phyloP scores from a whole-genome alignment of 2,329 filamentous ascomycete species.

The Plectosphaerella plurivora region DNA sequence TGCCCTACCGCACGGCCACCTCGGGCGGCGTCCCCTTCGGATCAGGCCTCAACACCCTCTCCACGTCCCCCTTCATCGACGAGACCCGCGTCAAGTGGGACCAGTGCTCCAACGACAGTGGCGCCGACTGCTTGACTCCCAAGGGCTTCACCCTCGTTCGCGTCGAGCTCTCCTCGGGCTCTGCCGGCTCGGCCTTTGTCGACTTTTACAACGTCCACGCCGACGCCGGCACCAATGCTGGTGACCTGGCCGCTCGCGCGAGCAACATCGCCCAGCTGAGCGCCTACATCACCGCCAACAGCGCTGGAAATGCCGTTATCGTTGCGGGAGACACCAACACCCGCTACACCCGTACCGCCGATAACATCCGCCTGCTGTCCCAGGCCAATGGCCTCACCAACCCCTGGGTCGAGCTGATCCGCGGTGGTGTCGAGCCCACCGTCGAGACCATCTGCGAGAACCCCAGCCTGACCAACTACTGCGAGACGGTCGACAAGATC shows the following conservation, averaged over 20 bases:
- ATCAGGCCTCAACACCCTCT: slow-evolving; percentile 59
- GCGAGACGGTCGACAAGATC: slow-evolving; percentile 65
- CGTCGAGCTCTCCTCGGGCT: slow-evolving; percentile 33
- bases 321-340: slow-evolving; percentile 63
- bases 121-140: slow-evolving; percentile 59
- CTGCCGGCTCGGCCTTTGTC: slow-evolving; percentile 47
- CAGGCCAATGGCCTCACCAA: slow-evolving; percentile 50
- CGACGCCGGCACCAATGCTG: slow-evolving; percentile 54
- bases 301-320: slow-evolving; percentile 56
- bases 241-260: slow-evolving; percentile 51
- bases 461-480: slow-evolving; percentile 46
- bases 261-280: slow-evolving; percentile 57
- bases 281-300: slow-evolving; percentile 51
- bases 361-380: slow-evolving; percentile 48
- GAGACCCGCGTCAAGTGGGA: slow-evolving; percentile 56
- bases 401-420: slow-evolving; percentile 53
- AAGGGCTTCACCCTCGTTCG: slow-evolving; percentile 69
- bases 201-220: slow-evolving; percentile 65
- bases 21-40: slow-evolving; percentile 62
- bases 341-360: slow-evolving; percentile 53
- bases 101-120: slow-evolving; percentile 50
- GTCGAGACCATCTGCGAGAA: slow-evolving; percentile 49
- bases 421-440: slow-evolving; percentile 39
- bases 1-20: slow-evolving; percentile 57
- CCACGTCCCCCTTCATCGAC: slow-evolving; percentile 50